Evolutionary conservation across 1,139 yeast species (phyloP).

Genomic region (Yamadazyma diddensiae): DNA sequence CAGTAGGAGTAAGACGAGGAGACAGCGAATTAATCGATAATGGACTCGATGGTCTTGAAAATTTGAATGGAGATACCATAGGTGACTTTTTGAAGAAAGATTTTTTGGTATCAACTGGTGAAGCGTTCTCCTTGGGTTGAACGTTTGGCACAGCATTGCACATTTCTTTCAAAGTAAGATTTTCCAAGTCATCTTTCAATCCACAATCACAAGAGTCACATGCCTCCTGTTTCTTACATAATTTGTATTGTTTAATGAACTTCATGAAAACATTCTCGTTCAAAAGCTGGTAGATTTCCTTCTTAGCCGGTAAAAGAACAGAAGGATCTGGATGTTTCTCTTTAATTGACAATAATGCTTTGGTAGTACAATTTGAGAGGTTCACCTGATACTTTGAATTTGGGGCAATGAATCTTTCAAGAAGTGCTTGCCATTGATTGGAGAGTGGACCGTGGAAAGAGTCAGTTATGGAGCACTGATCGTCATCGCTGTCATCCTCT

Average conservation of each 20-base stretch:
- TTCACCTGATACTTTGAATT: constrained; percentile 47
- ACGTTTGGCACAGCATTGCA: neutral
- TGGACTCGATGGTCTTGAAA: constrained; percentile 11
- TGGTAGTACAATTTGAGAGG: constrained; percentile 33
- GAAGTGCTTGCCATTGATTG: constrained; percentile 27
- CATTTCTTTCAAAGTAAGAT: neutral
- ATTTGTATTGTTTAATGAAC: constrained; percentile 12
- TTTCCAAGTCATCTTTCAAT: constrained; percentile 2
- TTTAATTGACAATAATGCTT: constrained; percentile 24
- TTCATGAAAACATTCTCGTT: constrained; percentile 42
- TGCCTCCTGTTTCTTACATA: constrained; percentile 2
- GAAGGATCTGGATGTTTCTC: constrained; percentile 36
- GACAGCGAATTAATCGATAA: constrained; percentile 11
- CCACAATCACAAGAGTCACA: constrained; percentile 13
- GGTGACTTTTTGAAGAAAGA: constrained; percentile 8
- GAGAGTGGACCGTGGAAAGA: constrained; percentile 4
- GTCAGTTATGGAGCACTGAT: constrained; percentile 2
- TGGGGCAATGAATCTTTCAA: constrained; percentile 24
- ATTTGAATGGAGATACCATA: constrained; percentile 6
- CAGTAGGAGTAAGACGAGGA: constrained; percentile 9
- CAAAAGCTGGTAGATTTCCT: constrained; percentile 40
- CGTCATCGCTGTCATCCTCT: constrained; percentile 14
- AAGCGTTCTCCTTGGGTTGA: neutral
- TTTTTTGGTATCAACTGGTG: neutral
- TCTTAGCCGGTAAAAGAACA: constrained; percentile 38